phyloP scores from a whole-genome alignment of 345 rosid species.

The Stellera chamaejasme region DNA sequence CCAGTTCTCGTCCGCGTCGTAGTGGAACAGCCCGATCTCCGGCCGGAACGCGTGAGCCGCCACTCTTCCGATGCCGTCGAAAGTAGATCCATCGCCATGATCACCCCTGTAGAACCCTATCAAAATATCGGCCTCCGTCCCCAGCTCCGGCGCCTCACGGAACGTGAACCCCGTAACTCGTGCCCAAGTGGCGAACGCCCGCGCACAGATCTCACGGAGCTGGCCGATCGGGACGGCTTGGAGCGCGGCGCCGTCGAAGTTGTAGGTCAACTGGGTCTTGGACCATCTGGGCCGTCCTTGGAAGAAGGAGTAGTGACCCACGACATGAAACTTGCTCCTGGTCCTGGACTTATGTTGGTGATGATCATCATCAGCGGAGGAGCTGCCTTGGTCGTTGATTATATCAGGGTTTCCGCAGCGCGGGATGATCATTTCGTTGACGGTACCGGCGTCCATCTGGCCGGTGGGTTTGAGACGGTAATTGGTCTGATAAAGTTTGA shows the following conservation, averaged over 20 bases:
- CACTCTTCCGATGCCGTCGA: neutral
- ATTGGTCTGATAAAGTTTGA: neutral
- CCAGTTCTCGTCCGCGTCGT: slow-evolving; percentile 15
- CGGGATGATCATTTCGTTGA: neutral
- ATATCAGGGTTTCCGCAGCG: slow-evolving; percentile 2
- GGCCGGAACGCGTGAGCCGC: slow-evolving; percentile 9
- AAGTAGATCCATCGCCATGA: neutral
- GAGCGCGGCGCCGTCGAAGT: neutral
- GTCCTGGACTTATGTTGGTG: neutral
- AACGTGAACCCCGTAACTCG: slow-evolving; percentile 6
- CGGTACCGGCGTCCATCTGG: neutral
- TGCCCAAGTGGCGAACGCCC: slow-evolving; percentile 7
- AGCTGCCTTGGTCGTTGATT: neutral
- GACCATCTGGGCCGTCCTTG: slow-evolving; percentile 3
- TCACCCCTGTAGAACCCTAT: neutral
- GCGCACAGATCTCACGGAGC: neutral
- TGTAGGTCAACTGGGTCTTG: slow-evolving; percentile 6
- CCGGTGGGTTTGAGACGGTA: slow-evolving; percentile 3
- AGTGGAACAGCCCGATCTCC: slow-evolving; percentile 4
- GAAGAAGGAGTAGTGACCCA: slow-evolving; percentile 3
- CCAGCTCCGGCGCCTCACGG: neutral
- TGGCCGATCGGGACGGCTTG: neutral
- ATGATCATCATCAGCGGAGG: neutral
- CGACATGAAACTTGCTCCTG: slow-evolving; percentile 15
- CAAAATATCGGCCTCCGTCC: neutral